A percentile compares a stretch with the other conserved stretches of the same genome.
Conservation (phyloP, 2,329 filamentous ascomycete genomes). For the Cercospora zeae-maydis region DNA sequence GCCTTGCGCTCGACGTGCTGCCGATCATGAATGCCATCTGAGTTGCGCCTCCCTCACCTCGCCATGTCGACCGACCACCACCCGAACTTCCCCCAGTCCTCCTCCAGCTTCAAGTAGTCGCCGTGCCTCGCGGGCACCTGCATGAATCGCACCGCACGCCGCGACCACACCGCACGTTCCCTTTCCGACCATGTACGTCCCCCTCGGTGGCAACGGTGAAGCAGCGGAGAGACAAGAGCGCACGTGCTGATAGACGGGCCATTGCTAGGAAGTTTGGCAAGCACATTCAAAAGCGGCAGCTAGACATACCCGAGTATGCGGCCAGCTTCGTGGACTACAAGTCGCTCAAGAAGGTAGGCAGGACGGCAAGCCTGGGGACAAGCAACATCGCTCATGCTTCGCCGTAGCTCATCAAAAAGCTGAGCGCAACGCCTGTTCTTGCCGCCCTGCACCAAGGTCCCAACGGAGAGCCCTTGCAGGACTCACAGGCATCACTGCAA, state of each 20-base stretch:
- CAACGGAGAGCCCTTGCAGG: constrained; percentile 47
- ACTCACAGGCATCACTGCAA: constrained; percentile 85
- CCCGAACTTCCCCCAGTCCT: constrained; percentile 4
- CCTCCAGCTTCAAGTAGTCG: constrained; percentile 6
- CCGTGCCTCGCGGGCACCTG: neutral
- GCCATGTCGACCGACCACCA: neutral
- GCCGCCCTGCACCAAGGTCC: constrained; percentile 65
- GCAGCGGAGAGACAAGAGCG: neutral
- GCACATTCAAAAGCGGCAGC: constrained; percentile 97
- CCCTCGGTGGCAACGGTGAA: neutral
- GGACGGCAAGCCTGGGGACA: neutral
- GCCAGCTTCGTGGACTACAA: constrained; percentile 99
- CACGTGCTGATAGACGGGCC: constrained; percentile 16
- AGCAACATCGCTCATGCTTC: neutral
- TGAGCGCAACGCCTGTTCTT: constrained; percentile 85
- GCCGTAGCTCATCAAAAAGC: constrained; percentile 89
- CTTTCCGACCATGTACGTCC: constrained; percentile 15
- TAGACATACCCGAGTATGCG: constrained; percentile 98
- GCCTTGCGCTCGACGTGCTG: neutral
- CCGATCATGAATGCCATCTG: constrained; percentile 9
- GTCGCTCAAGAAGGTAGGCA: constrained; percentile 85
- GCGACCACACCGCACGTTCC: neutral
- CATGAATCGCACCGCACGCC: neutral
- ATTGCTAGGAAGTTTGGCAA: constrained; percentile 93
- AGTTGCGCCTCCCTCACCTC: constrained; percentile 6